Evolutionary conservation across 176 grass and related monocot genomes (phyloP).

Genomic region (Guadua angustifolia): DNA sequence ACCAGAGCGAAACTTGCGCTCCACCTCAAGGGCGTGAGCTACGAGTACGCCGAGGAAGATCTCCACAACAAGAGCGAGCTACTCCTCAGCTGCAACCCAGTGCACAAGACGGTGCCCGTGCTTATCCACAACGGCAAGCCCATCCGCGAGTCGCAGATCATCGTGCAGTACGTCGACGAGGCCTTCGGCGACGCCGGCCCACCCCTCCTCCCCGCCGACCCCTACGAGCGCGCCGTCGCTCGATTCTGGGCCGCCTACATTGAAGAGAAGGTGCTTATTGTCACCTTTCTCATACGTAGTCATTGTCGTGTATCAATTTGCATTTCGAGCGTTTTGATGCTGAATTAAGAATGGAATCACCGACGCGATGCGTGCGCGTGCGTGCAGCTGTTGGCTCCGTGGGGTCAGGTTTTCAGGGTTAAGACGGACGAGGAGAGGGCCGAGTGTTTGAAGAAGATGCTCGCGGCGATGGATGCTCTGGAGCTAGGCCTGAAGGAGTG

Average conservation of each 20-base stretch:
- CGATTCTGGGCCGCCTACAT: conserved; percentile 60
- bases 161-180: conserved; percentile 73
- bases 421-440: conserved; percentile 46
- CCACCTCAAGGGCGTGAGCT: conserved; percentile 14
- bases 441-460: background rate
- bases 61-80: conserved; percentile 43
- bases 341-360: too few species aligned
- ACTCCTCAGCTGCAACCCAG: conserved; percentile 54
- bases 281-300: too few species aligned
- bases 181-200: conserved; percentile 40
- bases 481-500: conserved; percentile 46
- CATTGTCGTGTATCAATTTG: too few species aligned
- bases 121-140: conserved; percentile 58
- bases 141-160: conserved; percentile 54
- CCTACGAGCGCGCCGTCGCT: conserved; percentile 40
- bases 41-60: conserved; percentile 20
- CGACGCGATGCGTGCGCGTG: too few species aligned
- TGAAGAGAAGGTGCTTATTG: conserved; percentile 58
- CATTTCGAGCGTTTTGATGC: too few species aligned
- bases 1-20: conserved; percentile 36
- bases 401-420: background rate
- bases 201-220: background rate
- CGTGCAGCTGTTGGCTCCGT: conserved; percentile 34
- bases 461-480: background rate
- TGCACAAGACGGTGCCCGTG: conserved; percentile 59